Evolutionary conservation across 495 filamentous ascomycete species (phyloP).

Genomic region (Penicillium diatomitis): DNA sequence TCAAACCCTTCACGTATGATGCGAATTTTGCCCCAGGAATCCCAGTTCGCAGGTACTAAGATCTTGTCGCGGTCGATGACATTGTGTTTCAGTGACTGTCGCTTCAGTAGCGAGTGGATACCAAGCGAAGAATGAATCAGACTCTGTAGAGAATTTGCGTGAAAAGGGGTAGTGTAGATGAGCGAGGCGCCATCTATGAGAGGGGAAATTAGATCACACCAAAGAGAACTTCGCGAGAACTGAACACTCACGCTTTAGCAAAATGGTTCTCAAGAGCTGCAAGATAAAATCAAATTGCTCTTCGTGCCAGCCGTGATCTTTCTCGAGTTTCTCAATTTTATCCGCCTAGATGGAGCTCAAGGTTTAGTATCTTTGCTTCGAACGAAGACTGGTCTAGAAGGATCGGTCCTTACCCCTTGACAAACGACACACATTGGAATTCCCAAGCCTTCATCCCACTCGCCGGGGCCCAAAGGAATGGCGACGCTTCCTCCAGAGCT

Average conservation of each 20-base stretch:
- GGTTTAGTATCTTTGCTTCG: no score
- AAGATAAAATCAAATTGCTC: constrained; percentile 88
- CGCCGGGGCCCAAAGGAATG: constrained; percentile 76
- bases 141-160: constrained; percentile 67
- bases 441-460: constrained; percentile 89
- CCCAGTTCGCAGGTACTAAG: constrained; percentile 91
- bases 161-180: constrained; percentile 79
- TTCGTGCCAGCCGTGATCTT: constrained; percentile 83
- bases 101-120: constrained; percentile 79
- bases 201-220: constrained; percentile 1
- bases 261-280: constrained; percentile 76
- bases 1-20: constrained; percentile 92
- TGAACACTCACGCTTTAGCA: constrained; percentile 63
- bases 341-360: constrained; percentile 51
- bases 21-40: constrained; percentile 96
- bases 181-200: constrained; percentile 74
- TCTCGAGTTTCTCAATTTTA: constrained; percentile 79
- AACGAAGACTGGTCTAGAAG: no score
- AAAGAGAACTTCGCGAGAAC: not conserved
- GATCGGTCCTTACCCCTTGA: constrained; percentile 60
- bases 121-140: constrained; percentile 81
- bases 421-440: constrained; percentile 87
- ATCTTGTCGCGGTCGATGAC: constrained; percentile 95
- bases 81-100: constrained; percentile 81
- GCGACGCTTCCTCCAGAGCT: constrained; percentile 46